phyloP scores from a whole-genome alignment of 2,329 filamentous ascomycete species.

The Xylaria sp. region DNA sequence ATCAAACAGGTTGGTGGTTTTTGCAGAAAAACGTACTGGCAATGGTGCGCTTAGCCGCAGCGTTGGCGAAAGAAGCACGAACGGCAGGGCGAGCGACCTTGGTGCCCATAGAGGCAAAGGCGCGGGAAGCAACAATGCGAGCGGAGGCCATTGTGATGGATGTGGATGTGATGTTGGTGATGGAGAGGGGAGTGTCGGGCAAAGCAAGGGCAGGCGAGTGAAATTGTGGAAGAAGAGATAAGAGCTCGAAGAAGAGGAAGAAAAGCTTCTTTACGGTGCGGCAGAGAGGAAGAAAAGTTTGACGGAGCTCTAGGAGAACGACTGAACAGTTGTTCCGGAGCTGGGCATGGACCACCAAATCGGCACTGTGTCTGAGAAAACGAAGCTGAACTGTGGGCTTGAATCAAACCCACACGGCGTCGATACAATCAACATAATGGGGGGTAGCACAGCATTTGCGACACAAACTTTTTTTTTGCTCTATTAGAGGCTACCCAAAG shows the following conservation, averaged over 20 bases:
- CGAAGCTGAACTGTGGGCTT: constrained; percentile 30
- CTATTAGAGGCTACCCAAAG: constrained; percentile 46
- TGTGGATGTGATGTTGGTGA: constrained; percentile 47
- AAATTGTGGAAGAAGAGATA: constrained; percentile 41
- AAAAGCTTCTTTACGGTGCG: constrained; percentile 47
- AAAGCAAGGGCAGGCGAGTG: constrained; percentile 47
- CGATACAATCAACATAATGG: constrained; percentile 35
- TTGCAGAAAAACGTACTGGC: constrained; percentile 66
- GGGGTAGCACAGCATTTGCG: constrained; percentile 5
- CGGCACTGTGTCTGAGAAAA: constrained; percentile 30
- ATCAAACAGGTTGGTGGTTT: constrained; percentile 26
- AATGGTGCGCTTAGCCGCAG: constrained; percentile 77
- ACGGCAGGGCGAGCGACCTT: constrained; percentile 82
- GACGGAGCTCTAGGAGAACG: constrained; percentile 47
- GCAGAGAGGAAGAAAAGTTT: constrained; percentile 47
- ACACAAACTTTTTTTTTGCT: constrained; percentile 47
- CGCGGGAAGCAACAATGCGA: constrained; percentile 80
- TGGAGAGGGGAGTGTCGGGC: constrained; percentile 56
- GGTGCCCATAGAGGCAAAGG: constrained; percentile 79
- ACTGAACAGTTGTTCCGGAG: constrained; percentile 43
- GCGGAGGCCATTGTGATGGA: constrained; percentile 81
- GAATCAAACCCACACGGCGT: constrained; percentile 37
- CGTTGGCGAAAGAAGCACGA: constrained; percentile 70
- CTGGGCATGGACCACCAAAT: constrained; percentile 37
- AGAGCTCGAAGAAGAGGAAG: constrained; percentile 44